Evolutionary conservation across 768 basidiomycete genomes (phyloP).

Genomic region (Tulasnella sp.): DNA sequence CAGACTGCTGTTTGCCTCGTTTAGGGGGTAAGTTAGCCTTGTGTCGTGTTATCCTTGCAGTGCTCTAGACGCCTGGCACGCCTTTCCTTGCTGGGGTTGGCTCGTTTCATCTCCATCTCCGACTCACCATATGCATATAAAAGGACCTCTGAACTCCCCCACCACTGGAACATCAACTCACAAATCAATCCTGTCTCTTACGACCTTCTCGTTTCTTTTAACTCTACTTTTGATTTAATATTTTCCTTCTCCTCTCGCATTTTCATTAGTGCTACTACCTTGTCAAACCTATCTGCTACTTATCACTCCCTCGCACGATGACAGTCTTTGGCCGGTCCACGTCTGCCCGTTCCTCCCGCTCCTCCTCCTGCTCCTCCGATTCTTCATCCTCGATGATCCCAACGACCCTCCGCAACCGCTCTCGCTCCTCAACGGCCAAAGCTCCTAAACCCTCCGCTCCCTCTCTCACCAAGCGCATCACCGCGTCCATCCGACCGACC

Average conservation of each 20-base stretch:
- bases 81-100: not conserved
- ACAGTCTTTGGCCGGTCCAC: constrained; percentile 1
- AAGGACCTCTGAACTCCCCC: not conserved
- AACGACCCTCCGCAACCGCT: not conserved
- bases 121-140: not conserved
- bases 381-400: not conserved
- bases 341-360: not conserved
- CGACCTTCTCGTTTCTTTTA: not conserved
- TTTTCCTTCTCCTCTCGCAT: not conserved
- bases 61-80: not conserved
- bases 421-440: constrained; percentile 11
- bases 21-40: too few relatives aligned
- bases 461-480: constrained; percentile 13
- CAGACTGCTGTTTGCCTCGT: not conserved
- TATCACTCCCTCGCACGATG: not conserved
- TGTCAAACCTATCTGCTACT: not conserved
- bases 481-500: constrained; percentile 12
- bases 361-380: not conserved
- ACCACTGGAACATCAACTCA: not conserved
- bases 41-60: not conserved
- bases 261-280: not conserved
- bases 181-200: not conserved
- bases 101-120: not conserved
- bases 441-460: constrained; percentile 16
- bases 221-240: not conserved